phyloP scores from a whole-genome alignment of 495 filamentous ascomycete genomes.

The Tuber microsphaerosporum region DNA sequence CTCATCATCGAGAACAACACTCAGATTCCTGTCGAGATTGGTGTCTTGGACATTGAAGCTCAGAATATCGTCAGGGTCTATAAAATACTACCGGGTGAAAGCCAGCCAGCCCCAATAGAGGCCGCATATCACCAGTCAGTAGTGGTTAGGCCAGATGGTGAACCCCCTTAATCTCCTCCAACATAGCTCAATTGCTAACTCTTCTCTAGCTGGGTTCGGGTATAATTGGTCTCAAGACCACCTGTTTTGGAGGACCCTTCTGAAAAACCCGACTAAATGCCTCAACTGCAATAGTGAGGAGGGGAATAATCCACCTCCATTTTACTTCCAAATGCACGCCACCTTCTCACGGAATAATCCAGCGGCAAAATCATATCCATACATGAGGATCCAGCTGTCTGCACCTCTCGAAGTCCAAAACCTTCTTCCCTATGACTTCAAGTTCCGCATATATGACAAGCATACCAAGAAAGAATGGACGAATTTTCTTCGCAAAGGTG shows the following conservation, averaged over 20 bases:
- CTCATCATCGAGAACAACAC: constrained; percentile 97
- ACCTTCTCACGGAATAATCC: constrained; percentile 73
- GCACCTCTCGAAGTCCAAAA: constrained; percentile 93
- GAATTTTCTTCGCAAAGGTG: constrained; percentile 92
- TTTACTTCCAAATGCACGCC: constrained; percentile 93
- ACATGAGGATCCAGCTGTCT: constrained; percentile 84
- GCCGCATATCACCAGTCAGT: constrained; percentile 84
- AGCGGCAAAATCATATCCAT: constrained; percentile 75
- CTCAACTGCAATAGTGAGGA: constrained; percentile 79
- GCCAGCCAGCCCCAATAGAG: constrained; percentile 83
- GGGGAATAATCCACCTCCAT: constrained; percentile 67
- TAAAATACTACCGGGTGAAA: constrained; percentile 88
- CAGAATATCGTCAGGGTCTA: constrained; percentile 94
- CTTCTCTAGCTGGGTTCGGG: constrained; percentile 61
- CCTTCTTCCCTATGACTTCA: constrained; percentile 93
- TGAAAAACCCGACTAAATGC: constrained; percentile 73
- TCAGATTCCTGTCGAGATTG: constrained; percentile 89
- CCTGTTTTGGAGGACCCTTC: constrained; percentile 84
- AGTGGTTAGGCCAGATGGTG: constrained; percentile 82
- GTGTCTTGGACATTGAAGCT: constrained; percentile 81
- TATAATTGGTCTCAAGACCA: constrained; percentile 87
- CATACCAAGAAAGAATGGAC: constrained; percentile 98
- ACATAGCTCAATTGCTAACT: constrained; percentile 13
- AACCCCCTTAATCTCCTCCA: neutral
- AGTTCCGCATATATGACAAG: constrained; percentile 96